Conservation (phyloP, 441 rosid genomes). For the Syzygium syzygioides region DNA sequence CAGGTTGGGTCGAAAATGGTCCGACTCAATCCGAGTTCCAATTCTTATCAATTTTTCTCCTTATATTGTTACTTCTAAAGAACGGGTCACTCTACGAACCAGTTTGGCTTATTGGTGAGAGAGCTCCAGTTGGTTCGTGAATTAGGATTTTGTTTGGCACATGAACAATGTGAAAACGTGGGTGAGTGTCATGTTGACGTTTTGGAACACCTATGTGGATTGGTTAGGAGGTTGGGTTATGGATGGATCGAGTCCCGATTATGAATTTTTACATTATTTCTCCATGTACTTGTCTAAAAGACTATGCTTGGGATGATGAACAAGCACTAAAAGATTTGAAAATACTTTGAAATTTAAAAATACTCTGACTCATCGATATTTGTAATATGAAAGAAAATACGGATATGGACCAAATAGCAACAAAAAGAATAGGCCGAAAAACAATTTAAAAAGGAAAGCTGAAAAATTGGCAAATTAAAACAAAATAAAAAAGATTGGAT, state of each 20-base stretch:
- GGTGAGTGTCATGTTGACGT: accelerated
- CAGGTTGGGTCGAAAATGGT: neutral
- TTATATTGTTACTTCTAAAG: accelerated
- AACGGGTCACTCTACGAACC: neutral
- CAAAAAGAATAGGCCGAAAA: accelerated
- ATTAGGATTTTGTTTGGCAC: neutral
- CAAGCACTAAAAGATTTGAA: neutral
- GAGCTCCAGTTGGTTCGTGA: too few species aligned
- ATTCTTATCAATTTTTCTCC: neutral
- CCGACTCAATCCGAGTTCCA: neutral
- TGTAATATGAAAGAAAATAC: neutral
- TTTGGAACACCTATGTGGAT: accelerated
- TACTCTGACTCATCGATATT: neutral
- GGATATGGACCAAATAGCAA: neutral
- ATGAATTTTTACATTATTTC: neutral
- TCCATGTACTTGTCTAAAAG: neutral
- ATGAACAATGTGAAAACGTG: accelerated
- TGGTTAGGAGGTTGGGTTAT: neutral
- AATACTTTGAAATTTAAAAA: neutral
- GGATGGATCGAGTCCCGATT: accelerated
- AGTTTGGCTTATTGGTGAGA: neutral
- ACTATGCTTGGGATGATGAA: neutral
- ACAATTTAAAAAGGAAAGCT: neutral
- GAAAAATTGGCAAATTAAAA: neutral
- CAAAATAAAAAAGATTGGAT: neutral